These are phyloP conservation scores for Claviceps sp. DNA, from an alignment of 2,329 filamentous ascomycete species.

Conservation along the genomic window DNA sequence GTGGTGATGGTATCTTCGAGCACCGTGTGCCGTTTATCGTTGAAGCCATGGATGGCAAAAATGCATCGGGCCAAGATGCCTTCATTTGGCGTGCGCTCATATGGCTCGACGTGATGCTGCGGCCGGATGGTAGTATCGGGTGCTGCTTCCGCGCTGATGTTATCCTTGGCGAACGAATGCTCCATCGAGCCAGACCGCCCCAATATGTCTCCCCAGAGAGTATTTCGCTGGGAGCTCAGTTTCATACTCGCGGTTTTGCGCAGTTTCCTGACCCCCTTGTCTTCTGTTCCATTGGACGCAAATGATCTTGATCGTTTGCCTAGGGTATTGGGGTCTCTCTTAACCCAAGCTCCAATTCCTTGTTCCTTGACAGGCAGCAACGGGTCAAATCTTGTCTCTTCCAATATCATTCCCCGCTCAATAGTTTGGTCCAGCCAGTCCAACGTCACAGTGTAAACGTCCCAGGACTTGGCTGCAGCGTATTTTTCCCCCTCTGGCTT, in stretches of 20 bases:
- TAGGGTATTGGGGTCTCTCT: slow-evolving; percentile 30
- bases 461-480: slow-evolving; percentile 72
- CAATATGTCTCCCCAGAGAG: slow-evolving; percentile 85
- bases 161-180: slow-evolving; percentile 18
- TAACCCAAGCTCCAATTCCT: slow-evolving; percentile 63
- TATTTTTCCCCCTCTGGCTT: slow-evolving; percentile 81
- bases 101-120: slow-evolving; percentile 1
- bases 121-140: slow-evolving; percentile 4
- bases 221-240: slow-evolving; percentile 64
- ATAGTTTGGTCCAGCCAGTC: slow-evolving; percentile 81
- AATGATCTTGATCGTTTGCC: slow-evolving; percentile 48
- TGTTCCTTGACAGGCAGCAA: slow-evolving; percentile 54
- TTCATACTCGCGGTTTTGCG: slow-evolving; percentile 79
- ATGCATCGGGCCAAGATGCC: slow-evolving; percentile 41
- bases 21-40: slow-evolving; percentile 33
- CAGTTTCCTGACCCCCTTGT: slow-evolving; percentile 59
- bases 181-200: slow-evolving; percentile 28
- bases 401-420: slow-evolving; percentile 76
- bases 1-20: slow-evolving; percentile 34
- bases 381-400: slow-evolving; percentile 77
- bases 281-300: slow-evolving; percentile 30
- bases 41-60: slow-evolving; percentile 50
- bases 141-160: slow-evolving; percentile 3
- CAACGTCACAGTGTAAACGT: slow-evolving; percentile 61
- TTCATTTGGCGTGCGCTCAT: slow-evolving; percentile 7